Base-by-base conservation (phyloP, 208 protist genomes). In the Wallacemonas rigidus region DNA sequence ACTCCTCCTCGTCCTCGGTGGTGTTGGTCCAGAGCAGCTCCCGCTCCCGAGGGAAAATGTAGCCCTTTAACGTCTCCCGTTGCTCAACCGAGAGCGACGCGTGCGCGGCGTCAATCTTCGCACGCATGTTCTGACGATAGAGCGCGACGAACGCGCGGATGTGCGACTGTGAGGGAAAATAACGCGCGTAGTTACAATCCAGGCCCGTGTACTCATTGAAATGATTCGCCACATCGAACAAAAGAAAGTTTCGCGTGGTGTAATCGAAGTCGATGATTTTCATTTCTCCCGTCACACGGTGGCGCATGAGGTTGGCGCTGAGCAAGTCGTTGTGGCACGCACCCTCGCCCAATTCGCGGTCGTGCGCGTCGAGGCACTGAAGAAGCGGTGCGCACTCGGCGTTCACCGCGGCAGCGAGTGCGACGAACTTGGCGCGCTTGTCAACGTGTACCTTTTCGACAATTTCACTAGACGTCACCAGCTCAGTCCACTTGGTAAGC, bases 191-290 rank as follows among this genome's bases (percentile, higher is more conserved):
- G 78, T 97, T 85, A 76, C 91, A 96, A 44, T 98, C 90, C 2
- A 97, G 81, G 3, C 93, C 95, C 1, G 85, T 80, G 82, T 96
- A 96, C 76, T 98, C 95, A 75, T 93, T 92, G 67, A 98, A 96
- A 82, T 97, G 91, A 74, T 98, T 98, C 3, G 88, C 95, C 47
- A 96, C 74, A 64, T 98, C 95, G 73, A 94, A 98, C 0, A 93
- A 67, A 63, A 94, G 71, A 67, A 87, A 97, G 75, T 96, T 91
- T 9, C 90, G 83, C 61, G 84, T 88, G 0, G 83, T 86, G 80
- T 98, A 98, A 69, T 98, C 95, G 76, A 96, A 98, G 81, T 98
- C 95, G 76, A 98, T 98, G 58, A 97, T 87, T 51, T 82, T 85
- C n/a, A 96, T 72, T 11, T 75, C 67, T 5, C 84, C 74, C 39